These are phyloP conservation scores for Diplotaxis tenuifolia DNA, from an alignment of 345 rosid genomes.

Conservation along the genomic window DNA sequence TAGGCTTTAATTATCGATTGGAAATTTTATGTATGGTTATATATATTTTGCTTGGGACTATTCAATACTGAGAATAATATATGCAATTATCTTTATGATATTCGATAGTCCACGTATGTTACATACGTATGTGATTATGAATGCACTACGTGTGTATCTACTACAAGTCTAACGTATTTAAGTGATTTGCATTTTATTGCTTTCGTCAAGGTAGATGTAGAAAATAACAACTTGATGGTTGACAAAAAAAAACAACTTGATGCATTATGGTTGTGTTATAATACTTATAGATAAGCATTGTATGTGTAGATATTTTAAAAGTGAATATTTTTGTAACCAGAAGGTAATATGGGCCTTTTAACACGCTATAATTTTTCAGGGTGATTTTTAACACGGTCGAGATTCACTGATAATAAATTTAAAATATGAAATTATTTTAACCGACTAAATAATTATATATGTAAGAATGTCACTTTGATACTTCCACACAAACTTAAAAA, in stretches of 20 bases:
- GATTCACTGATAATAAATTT: not conserved
- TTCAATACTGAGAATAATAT: not conserved
- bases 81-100: slow-evolving; percentile 1
- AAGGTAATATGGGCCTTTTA: not conserved
- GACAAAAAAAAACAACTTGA: no score
- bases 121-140: slow-evolving; percentile 8
- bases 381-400: not conserved
- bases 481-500: no score
- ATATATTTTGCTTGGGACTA: not conserved
- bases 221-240: no score
- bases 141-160: slow-evolving; percentile 6
- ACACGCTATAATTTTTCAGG: not conserved
- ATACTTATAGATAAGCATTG: no score
- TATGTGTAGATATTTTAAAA: not conserved
- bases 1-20: not conserved
- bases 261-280: not conserved
- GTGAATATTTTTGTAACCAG: not conserved
- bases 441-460: not conserved
- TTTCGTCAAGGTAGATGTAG: not conserved
- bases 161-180: not conserved
- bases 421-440: not conserved
- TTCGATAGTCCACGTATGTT: slow-evolving; percentile 13
- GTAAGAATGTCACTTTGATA: no score
- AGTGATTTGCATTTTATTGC: not conserved
- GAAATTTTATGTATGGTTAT: not conserved